A percentile compares a stretch with the other conserved stretches of the same genome.
Conservation (phyloP, 257 asterid species). For the Buddleja alternifolia region DNA sequence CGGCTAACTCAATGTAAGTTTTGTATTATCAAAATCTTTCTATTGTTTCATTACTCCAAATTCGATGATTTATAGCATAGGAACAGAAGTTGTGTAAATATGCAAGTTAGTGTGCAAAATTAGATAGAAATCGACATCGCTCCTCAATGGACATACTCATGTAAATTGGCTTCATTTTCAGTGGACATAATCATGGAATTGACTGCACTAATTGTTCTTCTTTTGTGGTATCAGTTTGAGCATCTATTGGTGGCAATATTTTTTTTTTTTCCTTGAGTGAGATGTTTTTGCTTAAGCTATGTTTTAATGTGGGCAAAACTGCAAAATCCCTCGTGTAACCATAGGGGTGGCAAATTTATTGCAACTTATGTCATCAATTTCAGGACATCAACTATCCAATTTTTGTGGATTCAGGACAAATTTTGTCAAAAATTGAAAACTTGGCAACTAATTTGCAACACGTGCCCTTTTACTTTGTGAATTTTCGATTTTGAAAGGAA, state of each 20-base stretch:
- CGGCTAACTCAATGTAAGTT: slow-evolving; percentile 4
- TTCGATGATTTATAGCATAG: not conserved
- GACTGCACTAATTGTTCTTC: not conserved
- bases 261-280: not conserved
- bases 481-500: no score
- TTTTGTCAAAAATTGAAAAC: no score
- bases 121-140: not conserved
- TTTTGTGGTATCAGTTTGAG: not conserved
- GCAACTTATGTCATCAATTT: no score
- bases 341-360: no score
- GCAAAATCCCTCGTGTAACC: no score
- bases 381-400: no score
- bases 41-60: not conserved
- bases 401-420: no score
- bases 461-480: no score
- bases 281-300: not conserved
- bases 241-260: not conserved
- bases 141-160: not conserved
- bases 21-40: not conserved
- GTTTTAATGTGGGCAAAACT: no score
- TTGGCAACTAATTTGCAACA: no score
- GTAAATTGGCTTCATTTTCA: no score
- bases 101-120: slow-evolving; percentile 18
- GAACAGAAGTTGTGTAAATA: not conserved
- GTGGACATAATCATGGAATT: no score